Base-by-base conservation (phyloP, 768 basidiomycete genomes). In the Rickenella mellea region DNA sequence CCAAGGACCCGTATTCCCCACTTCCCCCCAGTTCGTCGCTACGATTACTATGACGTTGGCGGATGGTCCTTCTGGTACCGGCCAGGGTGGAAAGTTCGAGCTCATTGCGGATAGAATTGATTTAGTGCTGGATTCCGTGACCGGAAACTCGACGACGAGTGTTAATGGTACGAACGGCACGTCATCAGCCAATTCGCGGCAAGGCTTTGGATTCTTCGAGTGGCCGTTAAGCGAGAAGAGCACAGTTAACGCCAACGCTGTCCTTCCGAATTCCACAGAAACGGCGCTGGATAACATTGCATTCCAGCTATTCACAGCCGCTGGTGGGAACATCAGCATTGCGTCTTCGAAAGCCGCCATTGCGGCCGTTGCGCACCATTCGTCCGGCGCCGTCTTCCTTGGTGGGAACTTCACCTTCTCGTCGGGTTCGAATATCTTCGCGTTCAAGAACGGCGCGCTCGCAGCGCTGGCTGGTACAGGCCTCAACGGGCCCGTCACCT, bases 51-150 rank as follows among this genome's bases (percentile, higher is more conserved):
- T 97, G 74, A 69, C 74, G 5, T 69, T 97, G 37, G 79, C 81
- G 2, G 68, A 73, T 41, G 61, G 66, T 12, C 85, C 92, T 1
- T 56, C 53, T 1, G 88, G 84, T 9, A 62, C 59, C 31, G 84
- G 79, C 5, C 67, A 75, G 51, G 68, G 71, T 33, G 82, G 80
- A n/a, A 60, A 77, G 46, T 94, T 79, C 57, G 74, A 82, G 40
- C 62, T 97, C 25, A 81, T 98, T 8, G 94, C 94, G 4, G 88
- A 91, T 54, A 70, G 78, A 24, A 71, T 98, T n/a, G 76, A 92
- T 58, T 60, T 97, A 41, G 62, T 81, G 27, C 71, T 97, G 35
- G 79, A 68, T 15, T 83, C 80, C 15, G 72, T 74, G 11, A 75
- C 71, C 55, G 45, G 62, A 27, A 70, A 68, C 17, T 57, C 63